Evolutionary conservation across 441 rosid species (phyloP), one percentile per base, ranked within the genome.

Genomic region (Omphalea diandra): DNA sequence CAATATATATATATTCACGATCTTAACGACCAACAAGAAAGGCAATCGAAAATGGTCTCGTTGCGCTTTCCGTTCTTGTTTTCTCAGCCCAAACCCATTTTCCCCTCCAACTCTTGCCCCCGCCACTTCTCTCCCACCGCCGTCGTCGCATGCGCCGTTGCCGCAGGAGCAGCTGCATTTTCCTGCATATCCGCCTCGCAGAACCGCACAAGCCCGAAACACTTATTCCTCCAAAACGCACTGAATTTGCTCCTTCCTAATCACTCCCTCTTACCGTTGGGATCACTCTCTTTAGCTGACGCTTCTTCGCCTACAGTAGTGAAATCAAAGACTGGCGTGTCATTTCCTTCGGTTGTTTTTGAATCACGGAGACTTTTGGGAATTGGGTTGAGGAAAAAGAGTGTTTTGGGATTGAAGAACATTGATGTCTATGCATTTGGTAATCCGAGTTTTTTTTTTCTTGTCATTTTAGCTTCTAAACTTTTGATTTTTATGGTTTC

Each of bases 361-460:
- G 88, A 78, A 67, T 82, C 89, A 55, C 80, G 75, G 77, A 76
- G 73, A 62, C 90, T 94, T 53, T 83, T 94, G 69, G 97, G 98
- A 17, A 81, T 86, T 33, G 98, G 98, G 57, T 71, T 90, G 82
- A 83, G 98, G 85, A 90, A 71, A 76, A 94, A 90, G 86, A 77
- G 81, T 67, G 29, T 91, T 20, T 63, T 91, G 68, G 98, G 98
- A 5, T 75, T 91, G 81, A 94, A 90, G 88, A 89, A 87, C 88
- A 90, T 91, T 69, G 92, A 94, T 75, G 90, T 87, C 77, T 91
- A 88, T 67, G 96, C 97, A 50, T 94, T 86, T 63, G 97, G 96
- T 93, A 86, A 41, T 63, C 4, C 4, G 1, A 35, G 3, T 15
- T 50, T 63, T 31, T 24, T 58, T 52, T 53, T 8, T 22, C 41